These are phyloP conservation scores for Ustilago esculenta DNA, from an alignment of 1,284 basidiomycete genomes.

Conservation along the genomic window DNA sequence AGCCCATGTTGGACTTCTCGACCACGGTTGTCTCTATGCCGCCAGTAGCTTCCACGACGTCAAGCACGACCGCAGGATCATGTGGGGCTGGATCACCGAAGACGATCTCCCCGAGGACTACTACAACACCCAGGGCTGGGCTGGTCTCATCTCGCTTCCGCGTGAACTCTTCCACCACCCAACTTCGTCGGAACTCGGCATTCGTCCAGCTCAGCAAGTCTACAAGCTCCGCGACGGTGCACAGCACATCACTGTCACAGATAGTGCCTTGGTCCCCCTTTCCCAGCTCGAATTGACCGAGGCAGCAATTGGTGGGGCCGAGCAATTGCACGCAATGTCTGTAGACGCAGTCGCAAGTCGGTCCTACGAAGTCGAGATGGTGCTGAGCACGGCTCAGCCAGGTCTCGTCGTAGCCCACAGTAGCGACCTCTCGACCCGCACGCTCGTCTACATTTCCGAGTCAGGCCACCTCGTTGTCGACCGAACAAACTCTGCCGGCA, in stretches of 20 bases:
- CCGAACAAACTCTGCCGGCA: conserved; percentile 28
- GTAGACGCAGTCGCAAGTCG: conserved; percentile 12
- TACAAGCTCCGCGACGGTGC: conserved; percentile 25
- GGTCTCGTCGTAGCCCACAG: conserved; percentile 41
- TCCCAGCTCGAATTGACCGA: neutral
- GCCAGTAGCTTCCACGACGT: conserved; percentile 49
- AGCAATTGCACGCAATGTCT: neutral
- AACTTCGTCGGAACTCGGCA: conserved; percentile 27
- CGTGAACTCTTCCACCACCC: conserved; percentile 48
- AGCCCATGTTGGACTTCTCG: conserved; percentile 25
- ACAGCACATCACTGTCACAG: neutral
- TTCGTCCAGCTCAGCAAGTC: conserved; percentile 37
- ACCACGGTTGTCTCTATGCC: conserved; percentile 55
- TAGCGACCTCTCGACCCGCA: conserved; percentile 25
- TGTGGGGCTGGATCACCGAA: conserved; percentile 60
- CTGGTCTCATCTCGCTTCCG: conserved; percentile 48
- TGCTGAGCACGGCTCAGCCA: conserved; percentile 6
- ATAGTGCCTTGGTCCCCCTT: neutral
- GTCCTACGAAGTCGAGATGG: conserved; percentile 34
- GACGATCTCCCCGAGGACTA: conserved; percentile 47
- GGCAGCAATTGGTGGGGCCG: neutral
- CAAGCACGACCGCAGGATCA: conserved; percentile 33
- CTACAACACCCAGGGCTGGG: conserved; percentile 53
- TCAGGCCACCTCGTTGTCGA: conserved; percentile 33
- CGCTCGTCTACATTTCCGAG: conserved; percentile 20